phyloP scores from a whole-genome alignment of 192 early-diverging fungal species.

The Backusella westeae region DNA sequence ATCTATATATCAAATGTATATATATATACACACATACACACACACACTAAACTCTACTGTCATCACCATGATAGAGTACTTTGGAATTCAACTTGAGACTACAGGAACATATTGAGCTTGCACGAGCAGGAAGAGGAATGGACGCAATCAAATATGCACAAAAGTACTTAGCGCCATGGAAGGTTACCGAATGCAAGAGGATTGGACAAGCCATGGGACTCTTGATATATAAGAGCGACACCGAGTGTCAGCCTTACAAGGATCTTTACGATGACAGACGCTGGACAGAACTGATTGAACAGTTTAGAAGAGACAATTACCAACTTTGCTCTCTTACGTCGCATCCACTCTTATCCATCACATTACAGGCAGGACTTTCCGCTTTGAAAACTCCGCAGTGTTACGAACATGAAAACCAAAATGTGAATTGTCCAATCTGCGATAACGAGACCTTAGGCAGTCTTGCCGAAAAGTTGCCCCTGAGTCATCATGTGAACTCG shows the following conservation, averaged over 20 bases:
- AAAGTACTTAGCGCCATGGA: conserved; percentile 80
- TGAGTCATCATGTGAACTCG: conserved; percentile 94
- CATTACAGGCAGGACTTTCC: conserved; percentile 93
- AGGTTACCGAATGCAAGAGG: conserved; percentile 70
- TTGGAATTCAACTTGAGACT: conserved; percentile 95
- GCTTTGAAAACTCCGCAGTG: conserved; percentile 92
- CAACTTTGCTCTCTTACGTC: conserved; percentile 85
- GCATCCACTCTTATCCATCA: conserved; percentile 81
- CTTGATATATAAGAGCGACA: conserved; percentile 79
- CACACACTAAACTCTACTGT: no score
- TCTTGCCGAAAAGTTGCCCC: conserved; percentile 82
- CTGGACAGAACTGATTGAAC: conserved; percentile 75
- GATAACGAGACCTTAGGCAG: conserved; percentile 77
- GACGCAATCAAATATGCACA: conserved; percentile 87
- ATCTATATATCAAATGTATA: neutral
- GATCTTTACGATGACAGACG: conserved; percentile 64
- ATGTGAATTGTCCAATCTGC: conserved; percentile 97
- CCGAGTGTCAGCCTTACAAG: conserved; percentile 80
- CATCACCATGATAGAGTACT: conserved; percentile 62
- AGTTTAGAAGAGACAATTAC: conserved; percentile 87
- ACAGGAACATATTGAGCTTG: conserved; percentile 94
- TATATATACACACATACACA: no score
- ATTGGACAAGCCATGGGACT: conserved; percentile 90
- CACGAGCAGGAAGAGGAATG: conserved; percentile 52
- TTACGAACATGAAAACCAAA: conserved; percentile 69